Percentiles rank a stretch among this genome's conserved stretches.
phyloP scores from a whole-genome alignment of 75 land plant genomes.

The Pinus taeda region DNA sequence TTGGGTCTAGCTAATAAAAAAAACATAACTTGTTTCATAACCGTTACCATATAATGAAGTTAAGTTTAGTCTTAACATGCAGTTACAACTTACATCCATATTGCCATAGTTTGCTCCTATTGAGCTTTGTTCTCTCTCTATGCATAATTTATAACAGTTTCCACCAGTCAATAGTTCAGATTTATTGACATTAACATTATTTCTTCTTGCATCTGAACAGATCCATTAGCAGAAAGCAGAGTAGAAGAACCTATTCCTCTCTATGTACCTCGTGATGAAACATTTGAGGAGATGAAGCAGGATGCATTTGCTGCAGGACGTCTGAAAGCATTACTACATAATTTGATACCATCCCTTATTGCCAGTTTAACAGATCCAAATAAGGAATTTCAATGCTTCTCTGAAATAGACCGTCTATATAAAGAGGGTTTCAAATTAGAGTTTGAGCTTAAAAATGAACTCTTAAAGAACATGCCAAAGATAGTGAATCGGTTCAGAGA shows the following conservation, averaged over 20 bases:
- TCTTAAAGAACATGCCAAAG: constrained; percentile 44
- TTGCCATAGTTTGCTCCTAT: background rate
- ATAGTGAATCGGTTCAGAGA: constrained; percentile 33
- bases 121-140: background rate
- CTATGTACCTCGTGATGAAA: constrained; percentile 87
- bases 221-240: constrained; percentile 47
- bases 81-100: no score
- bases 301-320: constrained; percentile 37
- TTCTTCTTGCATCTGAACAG: constrained; percentile 23
- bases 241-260: constrained; percentile 50
- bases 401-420: constrained; percentile 73
- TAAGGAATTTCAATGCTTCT: constrained; percentile 60
- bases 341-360: constrained; percentile 53
- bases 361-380: constrained; percentile 43
- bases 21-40: background rate
- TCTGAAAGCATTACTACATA: constrained; percentile 56
- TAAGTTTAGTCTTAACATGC: no score
- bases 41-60: background rate
- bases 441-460: constrained; percentile 37
- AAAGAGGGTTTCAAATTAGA: constrained; percentile 50
- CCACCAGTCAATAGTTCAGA: background rate
- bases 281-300: constrained; percentile 62
- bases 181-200: background rate
- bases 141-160: background rate
- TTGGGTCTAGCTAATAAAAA: no score